Evolutionary conservation across 768 basidiomycete genomes (phyloP).

Genomic region (Chalciporus piperatus): DNA sequence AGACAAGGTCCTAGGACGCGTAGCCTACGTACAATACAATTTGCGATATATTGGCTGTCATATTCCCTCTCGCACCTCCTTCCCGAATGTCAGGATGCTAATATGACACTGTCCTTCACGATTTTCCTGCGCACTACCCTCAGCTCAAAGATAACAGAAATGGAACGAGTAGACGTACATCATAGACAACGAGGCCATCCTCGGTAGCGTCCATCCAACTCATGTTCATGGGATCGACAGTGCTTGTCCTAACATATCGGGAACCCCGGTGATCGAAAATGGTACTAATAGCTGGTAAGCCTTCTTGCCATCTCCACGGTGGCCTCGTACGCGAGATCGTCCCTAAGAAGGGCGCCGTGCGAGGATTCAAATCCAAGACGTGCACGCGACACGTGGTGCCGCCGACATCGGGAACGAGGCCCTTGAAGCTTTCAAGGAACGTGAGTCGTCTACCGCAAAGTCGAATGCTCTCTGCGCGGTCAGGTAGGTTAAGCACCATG

Average conservation of each 20-base stretch:
- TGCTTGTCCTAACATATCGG: constrained; percentile 33
- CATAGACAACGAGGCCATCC: constrained; percentile 56
- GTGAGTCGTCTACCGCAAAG: constrained; percentile 30
- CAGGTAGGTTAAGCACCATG: constrained; percentile 33
- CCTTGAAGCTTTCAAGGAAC: constrained; percentile 30
- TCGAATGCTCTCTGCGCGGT: constrained; percentile 28
- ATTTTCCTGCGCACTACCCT: constrained; percentile 18
- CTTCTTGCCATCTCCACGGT: constrained; percentile 33
- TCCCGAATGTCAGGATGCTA: constrained; percentile 32
- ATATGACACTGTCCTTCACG: constrained; percentile 32
- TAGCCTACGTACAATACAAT: not conserved
- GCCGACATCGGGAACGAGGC: constrained; percentile 1
- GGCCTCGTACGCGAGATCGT: constrained; percentile 24
- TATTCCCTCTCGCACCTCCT: constrained; percentile 14
- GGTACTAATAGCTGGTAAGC: constrained; percentile 26
- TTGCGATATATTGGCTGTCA: constrained; percentile 4
- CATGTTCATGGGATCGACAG: constrained; percentile 44
- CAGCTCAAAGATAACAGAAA: not conserved
- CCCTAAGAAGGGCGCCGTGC: constrained; percentile 24
- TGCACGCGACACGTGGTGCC: constrained; percentile 27
- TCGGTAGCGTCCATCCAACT: constrained; percentile 55
- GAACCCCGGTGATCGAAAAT: constrained; percentile 26
- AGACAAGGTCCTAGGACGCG: not conserved
- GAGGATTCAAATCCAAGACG: constrained; percentile 30
- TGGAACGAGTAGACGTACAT: constrained; percentile 38